Evolutionary conservation across 2,329 filamentous ascomycete species (phyloP).

Genomic region (Trichocomaceae sp.): DNA sequence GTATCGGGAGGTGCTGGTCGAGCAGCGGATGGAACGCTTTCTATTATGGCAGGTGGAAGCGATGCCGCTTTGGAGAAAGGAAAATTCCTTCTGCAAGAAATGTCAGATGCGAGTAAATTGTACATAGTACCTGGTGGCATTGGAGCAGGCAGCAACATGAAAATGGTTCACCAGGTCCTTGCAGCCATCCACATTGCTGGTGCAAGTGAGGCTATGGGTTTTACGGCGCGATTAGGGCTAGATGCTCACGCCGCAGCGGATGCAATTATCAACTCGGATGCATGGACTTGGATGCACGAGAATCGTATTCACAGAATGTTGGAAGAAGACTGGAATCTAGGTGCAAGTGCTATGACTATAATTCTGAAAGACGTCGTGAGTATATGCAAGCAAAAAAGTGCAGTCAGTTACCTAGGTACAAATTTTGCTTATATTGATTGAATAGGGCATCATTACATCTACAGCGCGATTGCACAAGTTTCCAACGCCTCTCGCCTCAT

Average conservation of each 20-base stretch:
- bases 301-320: constrained; percentile 53
- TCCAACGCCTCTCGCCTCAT: constrained; percentile 54
- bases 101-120: constrained; percentile 55
- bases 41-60: constrained; percentile 65
- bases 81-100: constrained; percentile 53
- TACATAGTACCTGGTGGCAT: constrained; percentile 56
- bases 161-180: constrained; percentile 59
- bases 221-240: constrained; percentile 52
- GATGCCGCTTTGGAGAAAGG: constrained; percentile 53
- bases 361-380: constrained; percentile 52
- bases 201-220: constrained; percentile 54
- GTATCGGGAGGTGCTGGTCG: constrained; percentile 65
- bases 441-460: constrained; percentile 58
- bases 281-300: constrained; percentile 58
- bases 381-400: not conserved
- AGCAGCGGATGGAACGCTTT: constrained; percentile 64
- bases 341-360: constrained; percentile 55
- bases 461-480: constrained; percentile 54
- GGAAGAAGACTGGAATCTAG: constrained; percentile 46
- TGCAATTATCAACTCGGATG: constrained; percentile 42
- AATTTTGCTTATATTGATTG: not conserved
- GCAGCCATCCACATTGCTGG: constrained; percentile 58
- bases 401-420: too few relatives aligned
- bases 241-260: constrained; percentile 41
- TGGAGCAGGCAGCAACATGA: constrained; percentile 56